Evolutionary conservation across 352 stramenopile species (phyloP).

Genomic region (Phytophthora sansomeana): DNA sequence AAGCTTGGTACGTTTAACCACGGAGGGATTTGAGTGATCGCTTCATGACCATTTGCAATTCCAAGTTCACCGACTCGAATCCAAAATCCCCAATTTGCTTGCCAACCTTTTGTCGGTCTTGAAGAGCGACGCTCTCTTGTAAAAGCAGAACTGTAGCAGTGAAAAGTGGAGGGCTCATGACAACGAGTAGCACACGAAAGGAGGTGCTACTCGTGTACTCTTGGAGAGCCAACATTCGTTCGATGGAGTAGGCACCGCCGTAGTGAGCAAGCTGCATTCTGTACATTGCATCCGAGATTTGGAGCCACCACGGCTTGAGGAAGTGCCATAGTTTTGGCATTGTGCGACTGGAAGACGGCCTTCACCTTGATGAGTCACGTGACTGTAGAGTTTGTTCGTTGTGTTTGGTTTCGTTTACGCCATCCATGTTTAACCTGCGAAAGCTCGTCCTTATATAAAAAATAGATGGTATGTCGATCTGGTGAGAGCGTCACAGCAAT

Average conservation of each 20-base stretch:
- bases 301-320: neutral
- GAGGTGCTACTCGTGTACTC: conserved; percentile 9
- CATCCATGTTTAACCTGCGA: too few relatives aligned
- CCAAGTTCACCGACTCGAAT: neutral
- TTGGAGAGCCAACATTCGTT: conserved; percentile 17
- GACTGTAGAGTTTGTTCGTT: too few relatives aligned
- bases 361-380: too few relatives aligned
- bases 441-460: too few relatives aligned
- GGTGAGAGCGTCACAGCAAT: too few relatives aligned
- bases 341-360: neutral
- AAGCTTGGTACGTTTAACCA: conserved; percentile 9
- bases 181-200: conserved; percentile 2
- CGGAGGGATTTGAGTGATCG: neutral
- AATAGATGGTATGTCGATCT: too few relatives aligned
- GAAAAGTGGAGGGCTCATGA: neutral
- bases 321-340: too few relatives aligned
- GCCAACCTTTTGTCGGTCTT: conserved; percentile 6
- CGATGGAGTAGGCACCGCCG: conserved; percentile 16
- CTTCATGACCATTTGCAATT: conserved; percentile 1
- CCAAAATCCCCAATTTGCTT: conserved; percentile 15
- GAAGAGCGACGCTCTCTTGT: conserved; percentile 13
- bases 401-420: too few relatives aligned
- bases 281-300: conserved; percentile 1
- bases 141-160: conserved; percentile 2
- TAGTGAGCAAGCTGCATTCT: conserved; percentile 13